Evolutionary conservation across 2,329 filamentous ascomycete species (phyloP), one percentile per base, ranked within the genome.

Genomic region (Ilyonectria destructans): DNA sequence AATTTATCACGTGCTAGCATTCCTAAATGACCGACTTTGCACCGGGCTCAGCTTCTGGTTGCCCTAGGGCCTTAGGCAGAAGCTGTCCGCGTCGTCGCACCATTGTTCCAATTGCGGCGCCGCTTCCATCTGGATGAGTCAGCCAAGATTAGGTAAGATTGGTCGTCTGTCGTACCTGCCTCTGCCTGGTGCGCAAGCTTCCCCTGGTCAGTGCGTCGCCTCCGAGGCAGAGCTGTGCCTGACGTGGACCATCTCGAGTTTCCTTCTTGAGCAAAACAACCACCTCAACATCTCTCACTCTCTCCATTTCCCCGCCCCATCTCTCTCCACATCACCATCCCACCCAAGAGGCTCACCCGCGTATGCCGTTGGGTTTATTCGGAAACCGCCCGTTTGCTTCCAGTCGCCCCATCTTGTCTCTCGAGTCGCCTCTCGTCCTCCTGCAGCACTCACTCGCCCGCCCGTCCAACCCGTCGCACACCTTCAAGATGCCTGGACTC

Each of bases 401-500:
- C 31, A 60, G 55, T 58, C 69, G 69, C 54, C 64, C 67, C 56
- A 62, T 71, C 26, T 51, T 67, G 57, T 56, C 70, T 65, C 55
- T 66, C 9, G 52, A 61, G 69, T 73, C 67, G 49, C 75, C 72
- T 62, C 63, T 74, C 51, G 61, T 56, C 31, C 65, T 72, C 46
- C 62, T 62, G 19, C 67, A 61, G 37, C 70, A 60, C 52, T 70
- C 56, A 59, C 65, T 72, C 55, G 69, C 69, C 62, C 67, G 70
- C 64, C 65, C 71, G 43, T 70, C 65, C 55, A 55, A 70, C 61
- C 65, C 69, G 59, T 73, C 65, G 55, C 68, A 68, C 40, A 60
- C 58, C 45, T 31, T 71, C 73, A 86, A 78, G 68, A 99, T 98
- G 96, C 93, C 96, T 81, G 94, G 93, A 81, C 89, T 98, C 81